These are phyloP conservation scores for Calcarisporium arbuscula DNA, from an alignment of 2,329 filamentous ascomycete species.

Conservation along the genomic window DNA sequence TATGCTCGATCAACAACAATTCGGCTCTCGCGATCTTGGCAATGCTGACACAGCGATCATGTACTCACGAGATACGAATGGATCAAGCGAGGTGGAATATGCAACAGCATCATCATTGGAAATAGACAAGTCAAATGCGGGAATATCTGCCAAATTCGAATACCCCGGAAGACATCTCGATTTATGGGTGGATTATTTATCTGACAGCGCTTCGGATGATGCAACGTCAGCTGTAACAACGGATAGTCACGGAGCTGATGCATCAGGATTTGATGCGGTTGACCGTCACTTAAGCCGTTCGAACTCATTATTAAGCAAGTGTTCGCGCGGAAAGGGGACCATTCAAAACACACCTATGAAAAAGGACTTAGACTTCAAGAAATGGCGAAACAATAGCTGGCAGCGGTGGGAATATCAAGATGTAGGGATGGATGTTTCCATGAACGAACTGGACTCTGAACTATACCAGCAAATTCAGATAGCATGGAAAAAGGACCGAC, in stretches of 20 bases:
- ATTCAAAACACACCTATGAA: conserved; percentile 32
- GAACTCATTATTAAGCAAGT: too few species aligned
- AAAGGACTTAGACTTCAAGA: conserved; percentile 80
- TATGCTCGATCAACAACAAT: conserved; percentile 34
- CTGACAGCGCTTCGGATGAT: not conserved
- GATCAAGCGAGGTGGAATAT: not conserved
- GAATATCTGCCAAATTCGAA: not conserved
- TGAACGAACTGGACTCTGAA: conserved; percentile 59
- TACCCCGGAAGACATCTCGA: too few species aligned
- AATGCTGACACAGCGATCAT: not conserved
- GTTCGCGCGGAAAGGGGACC: not conserved
- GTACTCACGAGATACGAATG: not conserved
- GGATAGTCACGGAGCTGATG: not conserved
- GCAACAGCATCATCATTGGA: too few species aligned
- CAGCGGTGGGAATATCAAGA: conserved; percentile 57
- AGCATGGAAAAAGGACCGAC: conserved; percentile 61
- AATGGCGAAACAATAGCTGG: conserved; percentile 66
- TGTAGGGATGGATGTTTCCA: conserved; percentile 43
- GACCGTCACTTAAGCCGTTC: too few species aligned
- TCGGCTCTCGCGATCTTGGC: conserved; percentile 20
- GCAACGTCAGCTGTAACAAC: not conserved
- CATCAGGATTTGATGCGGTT: not conserved
- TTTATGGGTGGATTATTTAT: too few species aligned
- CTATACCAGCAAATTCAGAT: conserved; percentile 52
- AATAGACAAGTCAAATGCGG: not conserved